These are phyloP conservation scores for Leptographium flavum DNA, from an alignment of 2,329 filamentous ascomycete species.

Conservation along the genomic window DNA sequence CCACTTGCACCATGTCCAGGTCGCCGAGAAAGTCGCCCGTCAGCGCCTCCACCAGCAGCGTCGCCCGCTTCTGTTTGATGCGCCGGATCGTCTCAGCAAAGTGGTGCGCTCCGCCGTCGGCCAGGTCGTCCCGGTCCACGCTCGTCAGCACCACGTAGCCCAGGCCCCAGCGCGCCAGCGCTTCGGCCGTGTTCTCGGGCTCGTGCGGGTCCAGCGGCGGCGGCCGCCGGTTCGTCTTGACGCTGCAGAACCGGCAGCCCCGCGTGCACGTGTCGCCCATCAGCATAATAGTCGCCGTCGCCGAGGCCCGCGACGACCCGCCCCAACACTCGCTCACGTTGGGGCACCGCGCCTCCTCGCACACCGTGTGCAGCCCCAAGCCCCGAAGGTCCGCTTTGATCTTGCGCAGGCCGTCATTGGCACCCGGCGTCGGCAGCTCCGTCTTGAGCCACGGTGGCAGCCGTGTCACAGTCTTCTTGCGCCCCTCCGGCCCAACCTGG, in stretches of 20 bases:
- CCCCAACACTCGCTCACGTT: conserved; percentile 99
- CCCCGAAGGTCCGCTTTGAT: conserved; percentile 90
- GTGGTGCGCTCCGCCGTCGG: conserved; percentile 76
- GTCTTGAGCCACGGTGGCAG: conserved; percentile 94
- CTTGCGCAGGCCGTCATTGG: conserved; percentile 73
- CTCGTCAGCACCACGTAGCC: conserved; percentile 91
- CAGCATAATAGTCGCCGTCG: conserved; percentile 96
- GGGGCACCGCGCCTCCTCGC: conserved; percentile 91
- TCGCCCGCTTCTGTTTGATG: conserved; percentile 74
- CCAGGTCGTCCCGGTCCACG: conserved; percentile 86
- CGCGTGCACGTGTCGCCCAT: conserved; percentile 98
- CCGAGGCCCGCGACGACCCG: conserved; percentile 71
- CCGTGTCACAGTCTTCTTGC: conserved; percentile 52
- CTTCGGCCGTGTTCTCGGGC: conserved; percentile 92
- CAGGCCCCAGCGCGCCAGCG: conserved; percentile 79
- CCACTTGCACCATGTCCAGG: conserved; percentile 69
- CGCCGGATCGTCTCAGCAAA: conserved; percentile 88
- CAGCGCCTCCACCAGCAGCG: conserved; percentile 66
- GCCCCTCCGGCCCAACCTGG: conserved; percentile 48
- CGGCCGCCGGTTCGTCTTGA: conserved; percentile 71
- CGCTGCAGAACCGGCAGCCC: conserved; percentile 91
- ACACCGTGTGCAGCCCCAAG: conserved; percentile 84
- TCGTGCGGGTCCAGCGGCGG: conserved; percentile 85
- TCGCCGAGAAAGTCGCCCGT: conserved; percentile 83
- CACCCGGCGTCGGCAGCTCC: conserved; percentile 57